Conservation (phyloP, 805 yeast species). For the Yueomyces sp. region DNA sequence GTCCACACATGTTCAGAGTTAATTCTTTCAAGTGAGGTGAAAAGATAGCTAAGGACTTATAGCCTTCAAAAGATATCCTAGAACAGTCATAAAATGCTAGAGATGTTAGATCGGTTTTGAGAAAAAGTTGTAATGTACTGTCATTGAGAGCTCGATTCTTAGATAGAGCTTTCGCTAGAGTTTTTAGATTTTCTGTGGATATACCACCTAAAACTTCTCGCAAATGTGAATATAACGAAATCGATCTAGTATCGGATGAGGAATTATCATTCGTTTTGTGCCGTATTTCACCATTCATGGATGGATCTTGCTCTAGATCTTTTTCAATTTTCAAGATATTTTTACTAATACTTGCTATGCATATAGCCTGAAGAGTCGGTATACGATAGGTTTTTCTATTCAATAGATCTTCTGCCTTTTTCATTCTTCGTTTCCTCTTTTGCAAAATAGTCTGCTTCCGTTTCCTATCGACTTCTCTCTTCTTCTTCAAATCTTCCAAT, state of each 20-base stretch:
- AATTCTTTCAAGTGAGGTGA: conserved; percentile 62
- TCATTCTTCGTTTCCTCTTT: conserved; percentile 63
- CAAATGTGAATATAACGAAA: conserved; percentile 9
- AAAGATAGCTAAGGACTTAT: conserved; percentile 56
- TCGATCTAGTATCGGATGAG: not conserved
- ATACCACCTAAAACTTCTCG: conserved; percentile 74
- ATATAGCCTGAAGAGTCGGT: conserved; percentile 69
- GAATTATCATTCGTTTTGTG: not conserved
- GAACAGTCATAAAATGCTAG: conserved; percentile 92
- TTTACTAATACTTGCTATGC: conserved; percentile 54
- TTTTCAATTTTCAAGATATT: conserved; percentile 16
- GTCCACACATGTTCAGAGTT: conserved; percentile 86
- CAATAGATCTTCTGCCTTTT: conserved; percentile 71
- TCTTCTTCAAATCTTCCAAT: conserved; percentile 1
- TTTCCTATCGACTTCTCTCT: conserved; percentile 14
- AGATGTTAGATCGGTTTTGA: conserved; percentile 41
- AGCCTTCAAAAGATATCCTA: conserved; percentile 49
- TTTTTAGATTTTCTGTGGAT: conserved; percentile 56
- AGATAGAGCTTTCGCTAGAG: conserved; percentile 63
- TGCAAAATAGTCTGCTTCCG: conserved; percentile 32
- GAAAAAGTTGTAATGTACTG: conserved; percentile 57
- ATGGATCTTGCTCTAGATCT: conserved; percentile 2
- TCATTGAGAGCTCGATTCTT: conserved; percentile 71
- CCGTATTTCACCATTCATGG: not conserved
- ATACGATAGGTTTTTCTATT: conserved; percentile 51